Conservation (phyloP, 23 red algal genomes). For the Gracilariopsis chorda region DNA sequence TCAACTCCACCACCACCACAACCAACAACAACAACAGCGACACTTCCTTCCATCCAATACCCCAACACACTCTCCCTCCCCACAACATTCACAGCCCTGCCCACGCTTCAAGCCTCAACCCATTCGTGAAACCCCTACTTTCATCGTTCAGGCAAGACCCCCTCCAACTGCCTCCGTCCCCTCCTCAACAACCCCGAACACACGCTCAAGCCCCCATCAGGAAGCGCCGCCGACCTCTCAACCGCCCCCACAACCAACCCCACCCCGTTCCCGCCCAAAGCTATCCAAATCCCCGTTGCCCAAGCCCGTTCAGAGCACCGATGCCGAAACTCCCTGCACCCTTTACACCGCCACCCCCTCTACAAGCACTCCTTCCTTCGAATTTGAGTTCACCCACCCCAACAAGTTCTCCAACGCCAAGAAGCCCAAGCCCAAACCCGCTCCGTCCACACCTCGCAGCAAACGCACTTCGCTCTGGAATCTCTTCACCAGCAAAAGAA, state of each 20-base stretch:
- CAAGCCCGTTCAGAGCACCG: background rate
- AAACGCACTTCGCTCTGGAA: constrained; percentile 8
- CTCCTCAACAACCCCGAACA: background rate
- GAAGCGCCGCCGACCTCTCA: background rate
- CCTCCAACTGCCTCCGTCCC: background rate
- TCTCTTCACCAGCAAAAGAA: background rate
- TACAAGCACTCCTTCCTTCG: background rate
- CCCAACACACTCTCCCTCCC: background rate
- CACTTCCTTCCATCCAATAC: no score
- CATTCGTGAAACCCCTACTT: no score
- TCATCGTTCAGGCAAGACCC: no score
- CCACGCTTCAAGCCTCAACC: background rate
- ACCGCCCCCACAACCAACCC: background rate
- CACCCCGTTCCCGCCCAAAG: background rate
- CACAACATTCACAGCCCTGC: background rate
- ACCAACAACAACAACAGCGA: no score
- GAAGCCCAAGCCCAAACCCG: background rate
- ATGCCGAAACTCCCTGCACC: background rate
- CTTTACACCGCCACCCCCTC: constrained; percentile 3
- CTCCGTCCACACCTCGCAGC: background rate
- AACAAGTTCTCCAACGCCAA: background rate
- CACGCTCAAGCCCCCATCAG: no score
- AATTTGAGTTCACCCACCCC: background rate
- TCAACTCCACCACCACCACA: background rate
- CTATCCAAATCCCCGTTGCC: background rate